Evolutionary conservation across 345 rosid species (phyloP).

Genomic region (Eucalyptus caleyi): DNA sequence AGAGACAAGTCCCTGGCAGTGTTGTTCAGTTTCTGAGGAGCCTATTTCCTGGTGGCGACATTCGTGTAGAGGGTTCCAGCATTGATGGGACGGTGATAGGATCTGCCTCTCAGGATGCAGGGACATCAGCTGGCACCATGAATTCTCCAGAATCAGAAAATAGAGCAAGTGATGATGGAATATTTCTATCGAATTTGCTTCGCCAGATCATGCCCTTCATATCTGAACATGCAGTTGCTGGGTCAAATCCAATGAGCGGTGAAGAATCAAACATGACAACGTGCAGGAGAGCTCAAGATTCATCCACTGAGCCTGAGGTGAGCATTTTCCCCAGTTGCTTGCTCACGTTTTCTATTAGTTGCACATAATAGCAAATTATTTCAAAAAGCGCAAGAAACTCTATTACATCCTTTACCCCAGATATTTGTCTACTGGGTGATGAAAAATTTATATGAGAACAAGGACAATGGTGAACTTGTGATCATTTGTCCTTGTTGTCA

Average conservation of each 20-base stretch:
- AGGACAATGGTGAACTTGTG: not conserved
- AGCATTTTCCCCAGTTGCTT: not conserved
- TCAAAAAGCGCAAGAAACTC: not conserved
- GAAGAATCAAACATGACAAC: conserved; percentile 7
- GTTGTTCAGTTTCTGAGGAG: conserved; percentile 37
- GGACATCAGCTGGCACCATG: conserved; percentile 1
- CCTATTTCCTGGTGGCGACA: conserved; percentile 49
- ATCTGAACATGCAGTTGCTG: conserved; percentile 19
- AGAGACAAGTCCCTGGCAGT: conserved; percentile 23
- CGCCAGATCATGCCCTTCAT: conserved; percentile 52
- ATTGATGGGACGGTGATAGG: conserved; percentile 13
- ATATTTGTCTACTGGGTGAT: not conserved
- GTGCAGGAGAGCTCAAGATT: not conserved
- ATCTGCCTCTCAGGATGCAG: conserved; percentile 10
- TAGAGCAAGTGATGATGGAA: conserved; percentile 34
- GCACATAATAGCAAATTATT: not conserved
- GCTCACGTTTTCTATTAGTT: not conserved
- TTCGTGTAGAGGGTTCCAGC: conserved; percentile 28
- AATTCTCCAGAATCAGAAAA: conserved; percentile 18
- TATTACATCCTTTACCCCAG: not conserved
- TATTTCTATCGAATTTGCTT: conserved; percentile 52
- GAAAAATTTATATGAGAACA: not conserved
- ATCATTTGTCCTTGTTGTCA: not conserved
- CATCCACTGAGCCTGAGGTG: conserved; percentile 8
- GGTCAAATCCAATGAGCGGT: not conserved